Evolutionary conservation across 2,329 filamentous ascomycete genomes (phyloP).

Genomic region (Septoria linicola): DNA sequence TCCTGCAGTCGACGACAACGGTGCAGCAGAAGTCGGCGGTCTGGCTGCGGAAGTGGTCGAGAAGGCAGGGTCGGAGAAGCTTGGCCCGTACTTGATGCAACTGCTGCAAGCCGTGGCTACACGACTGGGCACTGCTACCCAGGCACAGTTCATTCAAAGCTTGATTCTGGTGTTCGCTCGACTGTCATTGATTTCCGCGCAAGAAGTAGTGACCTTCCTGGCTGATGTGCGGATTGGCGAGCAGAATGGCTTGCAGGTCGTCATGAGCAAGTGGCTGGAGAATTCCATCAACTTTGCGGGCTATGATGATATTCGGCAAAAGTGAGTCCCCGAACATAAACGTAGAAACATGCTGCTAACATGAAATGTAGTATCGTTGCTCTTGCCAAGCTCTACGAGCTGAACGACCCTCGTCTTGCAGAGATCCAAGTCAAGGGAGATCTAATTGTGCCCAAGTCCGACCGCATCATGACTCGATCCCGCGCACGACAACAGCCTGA

Average conservation of each 20-base stretch:
- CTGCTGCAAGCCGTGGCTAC: conserved; percentile 85
- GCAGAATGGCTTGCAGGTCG: conserved; percentile 80
- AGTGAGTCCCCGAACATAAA: conserved; percentile 57
- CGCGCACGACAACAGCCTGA: conserved; percentile 87
- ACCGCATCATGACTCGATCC: conserved; percentile 90
- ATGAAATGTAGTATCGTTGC: conserved; percentile 71
- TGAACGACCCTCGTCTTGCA: conserved; percentile 76
- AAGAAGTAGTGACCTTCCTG: conserved; percentile 89
- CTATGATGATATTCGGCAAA: conserved; percentile 95
- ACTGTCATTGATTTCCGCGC: conserved; percentile 77
- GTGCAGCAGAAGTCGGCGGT: conserved; percentile 92
- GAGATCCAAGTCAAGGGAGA: conserved; percentile 89
- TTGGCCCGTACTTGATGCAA: conserved; percentile 86
- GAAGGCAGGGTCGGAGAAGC: conserved; percentile 84
- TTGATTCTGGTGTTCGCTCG: conserved; percentile 93
- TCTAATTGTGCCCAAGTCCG: conserved; percentile 74
- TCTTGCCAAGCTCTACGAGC: conserved; percentile 82
- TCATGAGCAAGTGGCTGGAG: conserved; percentile 93
- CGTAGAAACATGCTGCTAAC: conserved; percentile 12
- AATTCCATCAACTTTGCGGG: conserved; percentile 97
- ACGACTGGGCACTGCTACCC: conserved; percentile 76
- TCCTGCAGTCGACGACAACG: conserved; percentile 82
- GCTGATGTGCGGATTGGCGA: conserved; percentile 77
- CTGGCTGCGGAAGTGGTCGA: conserved; percentile 93
- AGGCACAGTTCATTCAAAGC: conserved; percentile 90